A percentile compares a stretch with the other conserved stretches of the same genome.
These are phyloP conservation scores for Coemansia interrupta DNA, from an alignment of 192 early-diverging fungal species.

Conservation along the genomic window DNA sequence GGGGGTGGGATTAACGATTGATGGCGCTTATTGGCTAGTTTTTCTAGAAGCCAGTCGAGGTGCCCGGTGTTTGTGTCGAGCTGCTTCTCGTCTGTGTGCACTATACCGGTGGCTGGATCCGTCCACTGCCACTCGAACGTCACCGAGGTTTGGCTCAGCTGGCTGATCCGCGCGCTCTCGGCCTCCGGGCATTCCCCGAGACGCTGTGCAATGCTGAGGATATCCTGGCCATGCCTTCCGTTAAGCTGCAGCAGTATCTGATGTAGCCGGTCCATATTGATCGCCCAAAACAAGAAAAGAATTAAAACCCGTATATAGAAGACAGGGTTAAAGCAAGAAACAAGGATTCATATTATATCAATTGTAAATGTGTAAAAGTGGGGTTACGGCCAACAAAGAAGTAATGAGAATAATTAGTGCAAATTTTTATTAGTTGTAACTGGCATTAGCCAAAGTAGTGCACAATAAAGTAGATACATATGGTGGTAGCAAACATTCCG, in stretches of 20 bases:
- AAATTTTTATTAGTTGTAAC: no score
- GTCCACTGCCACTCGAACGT: background rate
- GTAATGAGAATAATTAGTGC: background rate
- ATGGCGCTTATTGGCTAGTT: constrained; percentile 1
- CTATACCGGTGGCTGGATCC: background rate
- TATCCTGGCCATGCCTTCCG: background rate
- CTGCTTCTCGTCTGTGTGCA: background rate
- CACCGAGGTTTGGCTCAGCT: background rate
- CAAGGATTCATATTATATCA: no score
- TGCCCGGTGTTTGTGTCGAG: background rate
- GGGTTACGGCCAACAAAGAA: no score
- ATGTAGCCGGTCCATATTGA: background rate
- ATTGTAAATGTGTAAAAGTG: no score
- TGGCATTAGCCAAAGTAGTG: constrained; percentile 30
- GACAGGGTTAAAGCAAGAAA: background rate
- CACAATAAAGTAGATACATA: constrained; percentile 47
- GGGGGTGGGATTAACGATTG: background rate
- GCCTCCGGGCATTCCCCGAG: background rate
- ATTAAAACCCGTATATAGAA: background rate
- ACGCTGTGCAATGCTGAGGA: constrained; percentile 6
- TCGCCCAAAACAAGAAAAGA: background rate
- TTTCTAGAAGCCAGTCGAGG: background rate
- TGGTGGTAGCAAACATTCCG: constrained; percentile 35
- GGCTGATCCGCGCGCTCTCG: background rate
- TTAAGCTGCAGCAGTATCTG: background rate